Percentiles rank a stretch among this genome's conserved stretches.
phyloP scores from a whole-genome alignment of 768 basidiomycete species.

The Suillus occidentalis region DNA sequence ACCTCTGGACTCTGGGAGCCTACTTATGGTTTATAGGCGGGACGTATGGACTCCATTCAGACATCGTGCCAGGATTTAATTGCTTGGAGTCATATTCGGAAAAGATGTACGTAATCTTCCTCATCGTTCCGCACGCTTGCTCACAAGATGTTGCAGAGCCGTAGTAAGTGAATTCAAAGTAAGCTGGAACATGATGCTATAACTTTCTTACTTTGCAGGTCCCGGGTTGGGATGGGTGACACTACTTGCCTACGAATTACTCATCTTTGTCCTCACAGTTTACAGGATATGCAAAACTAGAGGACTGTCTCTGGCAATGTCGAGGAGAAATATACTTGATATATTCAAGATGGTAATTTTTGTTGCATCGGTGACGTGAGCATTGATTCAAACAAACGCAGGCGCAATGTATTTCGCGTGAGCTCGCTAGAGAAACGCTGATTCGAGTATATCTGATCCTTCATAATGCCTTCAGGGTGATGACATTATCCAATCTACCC shows the following conservation, averaged over 20 bases:
- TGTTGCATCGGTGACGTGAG: not conserved
- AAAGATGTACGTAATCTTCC: not conserved
- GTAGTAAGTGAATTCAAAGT: not conserved
- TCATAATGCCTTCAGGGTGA: constrained; percentile 39
- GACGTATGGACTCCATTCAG: not conserved
- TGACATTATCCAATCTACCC: constrained; percentile 49
- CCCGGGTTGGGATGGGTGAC: constrained; percentile 49
- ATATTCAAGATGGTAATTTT: constrained; percentile 50
- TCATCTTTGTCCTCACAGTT: constrained; percentile 48
- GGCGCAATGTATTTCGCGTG: constrained; percentile 59
- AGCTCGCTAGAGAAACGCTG: constrained; percentile 16
- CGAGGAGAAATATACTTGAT: constrained; percentile 37
- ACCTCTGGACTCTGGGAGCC: not conserved
- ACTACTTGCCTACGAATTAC: constrained; percentile 48
- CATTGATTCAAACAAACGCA: constrained; percentile 16
- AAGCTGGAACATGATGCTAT: not conserved
- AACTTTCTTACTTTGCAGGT: constrained; percentile 15
- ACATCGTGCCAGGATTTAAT: not conserved
- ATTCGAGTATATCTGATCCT: not conserved
- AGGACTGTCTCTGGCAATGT: constrained; percentile 20
- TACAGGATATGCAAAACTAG: constrained; percentile 42
- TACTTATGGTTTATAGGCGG: not conserved
- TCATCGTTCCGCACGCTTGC: not conserved
- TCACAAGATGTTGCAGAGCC: not conserved
- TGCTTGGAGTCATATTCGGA: not conserved